phyloP scores from a whole-genome alignment of 192 early-diverging fungal genomes.

The Rhizoclosmatium globosum region DNA sequence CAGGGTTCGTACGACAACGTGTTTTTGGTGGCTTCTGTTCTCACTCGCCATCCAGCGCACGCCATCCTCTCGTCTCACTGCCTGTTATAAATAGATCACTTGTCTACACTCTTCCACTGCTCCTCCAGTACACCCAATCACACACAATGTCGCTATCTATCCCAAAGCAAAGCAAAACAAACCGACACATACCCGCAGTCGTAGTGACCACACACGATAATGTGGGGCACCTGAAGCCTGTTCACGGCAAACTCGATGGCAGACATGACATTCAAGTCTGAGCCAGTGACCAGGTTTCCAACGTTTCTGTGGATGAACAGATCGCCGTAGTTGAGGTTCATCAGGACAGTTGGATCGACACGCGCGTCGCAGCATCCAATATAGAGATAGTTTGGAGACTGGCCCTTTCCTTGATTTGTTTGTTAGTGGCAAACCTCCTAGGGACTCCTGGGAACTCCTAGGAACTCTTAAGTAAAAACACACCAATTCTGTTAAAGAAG shows the following conservation, averaged over 20 bases:
- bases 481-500: conserved; percentile 34
- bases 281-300: conserved; percentile 83
- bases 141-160: background rate
- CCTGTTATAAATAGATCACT: too few relatives aligned
- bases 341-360: conserved; percentile 48
- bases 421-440: background rate
- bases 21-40: too few relatives aligned
- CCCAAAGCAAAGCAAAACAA: background rate
- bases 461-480: background rate
- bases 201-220: conserved; percentile 81
- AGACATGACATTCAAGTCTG: conserved; percentile 78
- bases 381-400: conserved; percentile 43
- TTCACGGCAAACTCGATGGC: conserved; percentile 90
- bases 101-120: too few relatives aligned
- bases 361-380: conserved; percentile 56
- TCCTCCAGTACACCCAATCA: background rate
- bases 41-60: too few relatives aligned
- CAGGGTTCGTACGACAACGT: too few relatives aligned
- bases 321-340: conserved; percentile 73
- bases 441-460: background rate
- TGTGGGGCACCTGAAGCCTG: conserved; percentile 83
- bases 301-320: conserved; percentile 94
- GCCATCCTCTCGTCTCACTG: too few relatives aligned
- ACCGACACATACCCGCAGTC: conserved; percentile 35
- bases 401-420: conserved; percentile 28